These are phyloP conservation scores for Lactuca saligna DNA, from an alignment of 129 eudicot genomes.

Conservation along the genomic window DNA sequence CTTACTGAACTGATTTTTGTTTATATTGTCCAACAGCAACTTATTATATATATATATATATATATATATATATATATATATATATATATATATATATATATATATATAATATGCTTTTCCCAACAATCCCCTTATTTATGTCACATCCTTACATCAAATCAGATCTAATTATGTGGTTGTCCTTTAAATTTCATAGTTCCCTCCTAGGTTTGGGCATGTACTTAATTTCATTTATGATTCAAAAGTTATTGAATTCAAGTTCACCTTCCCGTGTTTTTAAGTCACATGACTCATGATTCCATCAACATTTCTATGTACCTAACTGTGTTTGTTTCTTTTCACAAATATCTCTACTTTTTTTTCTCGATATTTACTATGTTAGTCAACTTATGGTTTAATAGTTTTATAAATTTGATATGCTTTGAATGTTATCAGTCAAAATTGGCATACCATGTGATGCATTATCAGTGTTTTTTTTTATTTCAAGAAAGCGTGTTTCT, in stretches of 20 bases:
- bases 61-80: too few relatives aligned
- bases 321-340: neutral
- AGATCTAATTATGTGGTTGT: neutral
- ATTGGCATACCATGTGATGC: neutral
- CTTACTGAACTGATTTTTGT: neutral
- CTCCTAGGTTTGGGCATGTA: slow-evolving; percentile 7
- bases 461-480: neutral
- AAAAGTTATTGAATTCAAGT: too few relatives aligned
- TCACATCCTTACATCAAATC: slow-evolving; percentile 15
- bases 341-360: neutral
- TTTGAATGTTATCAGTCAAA: slow-evolving; percentile 17
- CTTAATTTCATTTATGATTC: neutral
- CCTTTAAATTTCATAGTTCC: neutral
- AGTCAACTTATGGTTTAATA: neutral
- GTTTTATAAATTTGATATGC: slow-evolving; percentile 1
- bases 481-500: neutral
- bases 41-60: too few relatives aligned
- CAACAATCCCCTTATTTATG: slow-evolving; percentile 16
- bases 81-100: too few relatives aligned
- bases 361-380: neutral
- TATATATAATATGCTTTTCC: neutral
- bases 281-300: neutral
- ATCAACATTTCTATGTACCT: neutral
- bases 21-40: too few relatives aligned
- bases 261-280: neutral